Base-by-base conservation (phyloP, 192 early-diverging fungal species). In the Rhizophlyctis rosea region DNA sequence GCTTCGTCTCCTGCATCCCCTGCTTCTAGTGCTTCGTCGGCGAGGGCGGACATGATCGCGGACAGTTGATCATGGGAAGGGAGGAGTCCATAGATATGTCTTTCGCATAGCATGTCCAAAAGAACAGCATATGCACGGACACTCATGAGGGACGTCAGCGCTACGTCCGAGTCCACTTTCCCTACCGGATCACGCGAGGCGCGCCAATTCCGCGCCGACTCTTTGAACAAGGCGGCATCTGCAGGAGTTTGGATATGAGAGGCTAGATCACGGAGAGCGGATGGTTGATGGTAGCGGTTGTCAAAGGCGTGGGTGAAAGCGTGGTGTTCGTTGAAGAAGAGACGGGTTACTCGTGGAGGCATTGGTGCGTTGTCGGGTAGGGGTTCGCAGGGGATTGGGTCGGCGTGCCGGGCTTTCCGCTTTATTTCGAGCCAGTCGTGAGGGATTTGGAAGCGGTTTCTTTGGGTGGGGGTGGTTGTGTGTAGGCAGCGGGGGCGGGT, bases 101-200 rank as follows among this genome's bases (percentile, higher is more conserved):
- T 61, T 52, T 70, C 62, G 62, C 68, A 70, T 23, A 57, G 36
- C 34, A 70, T 63, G 5, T 64, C 49, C 33, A 70, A 57, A n/a
- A 70, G 23, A 31, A 28, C 30, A 7, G 63, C 61, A 44, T 54
- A 50, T 2, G 61, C 68, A 2, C 56, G 21, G 16, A 47, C 48
- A 1, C 23, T n/a, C 14, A 63, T 31, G 14, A 70, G 56, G 50
- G 33, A 14, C 7, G 51, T 62, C n/a, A 70, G 35, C 23, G 64
- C 33, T 3, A 64, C 21, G 47, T 47, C 18, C 33, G 49, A 52
- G 57, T 70, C 61, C 1, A 49, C 50, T 21, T 3, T 14, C 25
- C 50, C 32, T 30, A 54, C 54, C 23, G 61, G 56, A 21, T 39
- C 31, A 21, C 35, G 23, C 0, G 54, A 48, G 1, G 23, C 28